Percentiles rank a stretch among this genome's conserved stretches.
Evolutionary conservation across 1,284 basidiomycete genomes (phyloP).

Genomic region (Malassezia slooffiae): DNA sequence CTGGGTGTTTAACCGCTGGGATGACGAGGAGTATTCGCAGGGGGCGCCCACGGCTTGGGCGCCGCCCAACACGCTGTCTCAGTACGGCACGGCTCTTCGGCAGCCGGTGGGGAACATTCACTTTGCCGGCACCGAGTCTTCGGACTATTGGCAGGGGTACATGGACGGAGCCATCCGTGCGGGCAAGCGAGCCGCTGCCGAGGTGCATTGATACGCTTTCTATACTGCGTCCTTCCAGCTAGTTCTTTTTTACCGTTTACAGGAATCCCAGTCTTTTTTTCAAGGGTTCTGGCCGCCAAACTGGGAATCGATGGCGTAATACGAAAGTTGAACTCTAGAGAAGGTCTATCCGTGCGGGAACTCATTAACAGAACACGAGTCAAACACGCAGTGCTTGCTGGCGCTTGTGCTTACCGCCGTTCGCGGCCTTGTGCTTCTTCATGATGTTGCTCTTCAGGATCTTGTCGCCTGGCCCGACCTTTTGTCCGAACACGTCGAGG

Average conservation of each 20-base stretch:
- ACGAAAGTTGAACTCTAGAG: neutral
- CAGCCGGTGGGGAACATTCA: slow-evolving; percentile 3
- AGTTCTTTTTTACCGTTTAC: too few relatives aligned
- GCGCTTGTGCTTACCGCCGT: neutral
- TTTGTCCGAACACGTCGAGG: too few relatives aligned
- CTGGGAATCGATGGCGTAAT: neutral
- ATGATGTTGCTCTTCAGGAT: neutral
- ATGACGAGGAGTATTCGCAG: slow-evolving; percentile 8
- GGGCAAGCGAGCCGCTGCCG: slow-evolving; percentile 6
- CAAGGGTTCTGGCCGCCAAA: neutral
- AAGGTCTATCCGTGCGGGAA: neutral
- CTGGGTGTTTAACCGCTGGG: slow-evolving; percentile 7
- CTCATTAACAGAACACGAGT: neutral
- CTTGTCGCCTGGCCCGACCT: slow-evolving; percentile 1
- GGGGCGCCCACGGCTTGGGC: slow-evolving; percentile 3
- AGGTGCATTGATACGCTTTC: neutral
- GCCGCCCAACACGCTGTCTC: neutral
- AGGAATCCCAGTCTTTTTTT: too few relatives aligned
- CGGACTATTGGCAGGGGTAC: slow-evolving; percentile 12
- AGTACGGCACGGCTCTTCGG: neutral
- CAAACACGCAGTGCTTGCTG: neutral
- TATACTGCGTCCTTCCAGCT: too few relatives aligned
- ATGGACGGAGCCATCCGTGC: slow-evolving; percentile 10
- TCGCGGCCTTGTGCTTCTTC: neutral
- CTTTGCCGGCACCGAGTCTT: slow-evolving; percentile 11